A percentile compares a stretch with the other conserved stretches of the same genome.
Conservation (phyloP, 73 alveolate genomes). For the Stentor roeselii region DNA sequence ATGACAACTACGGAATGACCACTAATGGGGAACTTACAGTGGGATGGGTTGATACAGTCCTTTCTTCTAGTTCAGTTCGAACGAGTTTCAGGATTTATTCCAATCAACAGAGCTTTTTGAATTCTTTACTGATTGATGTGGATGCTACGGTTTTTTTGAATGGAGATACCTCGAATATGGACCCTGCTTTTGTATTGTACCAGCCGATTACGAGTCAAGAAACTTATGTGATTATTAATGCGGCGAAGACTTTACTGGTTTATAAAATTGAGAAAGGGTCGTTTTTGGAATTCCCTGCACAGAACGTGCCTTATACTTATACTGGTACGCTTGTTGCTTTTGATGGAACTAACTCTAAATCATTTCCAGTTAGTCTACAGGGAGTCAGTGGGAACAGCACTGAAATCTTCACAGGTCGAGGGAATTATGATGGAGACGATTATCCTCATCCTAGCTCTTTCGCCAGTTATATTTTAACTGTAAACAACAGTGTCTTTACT, state of each 20-base stretch:
- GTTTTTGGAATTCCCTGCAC: neutral
- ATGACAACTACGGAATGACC: neutral
- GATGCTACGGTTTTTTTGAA: no score
- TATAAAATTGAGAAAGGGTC: neutral
- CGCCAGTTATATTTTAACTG: neutral
- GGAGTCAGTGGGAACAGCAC: neutral
- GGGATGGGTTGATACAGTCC: neutral
- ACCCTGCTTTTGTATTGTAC: neutral
- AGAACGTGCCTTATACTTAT: neutral
- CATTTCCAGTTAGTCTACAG: neutral
- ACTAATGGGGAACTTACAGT: neutral
- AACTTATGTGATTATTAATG: neutral
- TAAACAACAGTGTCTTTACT: neutral
- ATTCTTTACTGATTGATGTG: neutral
- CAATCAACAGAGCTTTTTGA: no score
- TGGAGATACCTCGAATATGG: neutral
- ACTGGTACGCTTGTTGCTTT: neutral
- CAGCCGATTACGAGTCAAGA: neutral
- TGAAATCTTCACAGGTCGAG: neutral
- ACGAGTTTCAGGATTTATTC: neutral
- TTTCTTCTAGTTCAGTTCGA: neutral
- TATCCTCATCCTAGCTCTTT: neutral
- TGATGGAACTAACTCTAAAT: neutral
- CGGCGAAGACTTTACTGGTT: neutral
- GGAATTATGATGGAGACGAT: neutral